Evolutionary conservation across 192 early-diverging fungal genomes (phyloP), one percentile per base, ranked within the genome.

Genomic region (Podila horticola): DNA sequence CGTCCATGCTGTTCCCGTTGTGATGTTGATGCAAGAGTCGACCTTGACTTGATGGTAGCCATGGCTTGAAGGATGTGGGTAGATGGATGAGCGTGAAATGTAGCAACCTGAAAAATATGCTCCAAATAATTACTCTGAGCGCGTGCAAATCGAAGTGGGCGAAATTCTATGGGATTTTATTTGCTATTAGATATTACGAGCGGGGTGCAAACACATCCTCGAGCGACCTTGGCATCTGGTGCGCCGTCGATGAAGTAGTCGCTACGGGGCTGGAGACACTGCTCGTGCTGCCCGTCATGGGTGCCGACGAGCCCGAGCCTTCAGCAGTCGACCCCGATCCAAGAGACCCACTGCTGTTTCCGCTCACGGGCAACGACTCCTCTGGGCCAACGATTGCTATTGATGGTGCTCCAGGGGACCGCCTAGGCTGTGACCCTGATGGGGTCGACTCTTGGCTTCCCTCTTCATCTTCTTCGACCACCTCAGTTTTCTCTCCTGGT

Each of bases 201-300:
- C 76, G 76, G 5, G 76, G 76, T 15, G 76, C 70, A 68, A 79
- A 79, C 5, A 79, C 76, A 62, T 79, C 76, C 55, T 72, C 76
- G 2, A 79, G 34, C 10, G 76, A 79, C 12, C 71, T 65, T 8
- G 76, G 76, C 76, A 79, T 79, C 17, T 62, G 76, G 33, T 67
- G 76, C 17, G 48, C 55, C 30, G 68, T 59, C 11, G 75, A 58
- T 12, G 69, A 61, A 13, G 64, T 62, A 11, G 62, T 33, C 26
- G 41, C 48, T 59, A 67, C 49, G 9, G 49, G 48, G 51, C 20
- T 20, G 31, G 52, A 28, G 15, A 19, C 34, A 52, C 30, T 50
- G 62, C 38, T 66, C n/a, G n/a, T 65, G 19, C 38, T n/a, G 9
- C 58, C 50, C 1, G 17, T 13, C 52, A 58, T 58, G 3, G 55